Base-by-base conservation (phyloP, 106 monocot species). In the Allium cepa region DNA sequence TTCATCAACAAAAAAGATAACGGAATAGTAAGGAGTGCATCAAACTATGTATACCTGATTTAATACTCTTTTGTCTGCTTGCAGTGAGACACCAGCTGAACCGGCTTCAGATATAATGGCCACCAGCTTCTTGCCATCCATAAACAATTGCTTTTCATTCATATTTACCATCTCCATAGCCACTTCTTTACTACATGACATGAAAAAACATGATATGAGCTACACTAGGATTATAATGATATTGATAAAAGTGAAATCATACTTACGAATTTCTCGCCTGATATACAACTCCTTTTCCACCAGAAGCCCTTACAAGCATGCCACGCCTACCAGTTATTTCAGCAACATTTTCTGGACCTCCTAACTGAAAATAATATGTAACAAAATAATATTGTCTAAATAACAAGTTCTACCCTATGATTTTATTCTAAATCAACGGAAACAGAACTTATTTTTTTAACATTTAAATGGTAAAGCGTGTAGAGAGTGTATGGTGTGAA, bases 71-170 rank as follows among this genome's bases (percentile, higher is more conserved):
- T 84, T 83, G 85, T 99, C 99, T 69, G 99, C 99, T 18, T 99
- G 99, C 61, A 99, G 76, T 53, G 99, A 99, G 59, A 99, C 99
- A 56, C 99, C 99, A 75, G 99, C 92, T 9, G 99, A 99, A 18
- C 99, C 99, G 71, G 99, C 99, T 81, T 99, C 99, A 83, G 99
- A 99, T 73, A 99, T 99, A 68, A 99, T 83, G 27, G 93, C 90
- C 71, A 93, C 79, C 46, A 90, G 64, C 57, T 99, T 99, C 61
- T 90, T 89, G 15, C 99, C 99, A 81, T 92, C 89, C 99, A 99
- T 92, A 71, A 99, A 99, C 69, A 87, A 68, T 71, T 87, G 78
- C 53, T 99, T 99, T 73, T 99, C 99, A 79, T 99, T 78, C 99
- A 99, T 99, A 72, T 99, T 99, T 12, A 99, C 93, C 92, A 99